Evolutionary conservation across 306 rosid genomes (phyloP).

Genomic region (Pachyrhizus erosus): DNA sequence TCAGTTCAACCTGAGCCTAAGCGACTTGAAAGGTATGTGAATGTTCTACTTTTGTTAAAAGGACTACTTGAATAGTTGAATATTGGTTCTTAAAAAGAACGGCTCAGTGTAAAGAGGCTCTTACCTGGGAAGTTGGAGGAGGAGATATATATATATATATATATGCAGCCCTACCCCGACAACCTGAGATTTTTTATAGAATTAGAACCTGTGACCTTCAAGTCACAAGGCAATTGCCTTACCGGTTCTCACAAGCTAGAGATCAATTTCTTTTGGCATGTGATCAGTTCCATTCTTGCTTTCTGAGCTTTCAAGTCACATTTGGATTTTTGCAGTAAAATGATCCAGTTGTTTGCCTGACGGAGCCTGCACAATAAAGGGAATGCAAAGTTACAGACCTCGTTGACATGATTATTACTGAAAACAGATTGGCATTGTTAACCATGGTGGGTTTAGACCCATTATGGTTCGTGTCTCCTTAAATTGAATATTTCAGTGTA

Average conservation of each 20-base stretch:
- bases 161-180: not conserved
- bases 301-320: conserved; percentile 34
- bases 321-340: conserved; percentile 48
- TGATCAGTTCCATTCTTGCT: not conserved
- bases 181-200: not conserved
- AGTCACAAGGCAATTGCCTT: not conserved
- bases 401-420: conserved; percentile 52
- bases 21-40: conserved; percentile 56
- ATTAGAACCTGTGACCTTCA: not conserved
- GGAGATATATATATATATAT: not conserved
- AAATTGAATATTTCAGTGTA: conserved; percentile 46
- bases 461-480: conserved; percentile 53
- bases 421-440: conserved; percentile 52
- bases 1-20: conserved; percentile 51
- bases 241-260: not conserved
- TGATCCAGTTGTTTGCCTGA: conserved; percentile 58
- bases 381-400: conserved; percentile 55
- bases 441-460: conserved; percentile 50
- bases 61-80: conserved; percentile 11
- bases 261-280: not conserved
- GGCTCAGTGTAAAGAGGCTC: not conserved
- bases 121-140: not conserved
- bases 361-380: conserved; percentile 60
- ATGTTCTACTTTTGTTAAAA: conserved; percentile 4
- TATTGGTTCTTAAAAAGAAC: not conserved